These are phyloP conservation scores for Ciborinia camelliae DNA, from an alignment of 2,329 filamentous ascomycete genomes.

Conservation along the genomic window DNA sequence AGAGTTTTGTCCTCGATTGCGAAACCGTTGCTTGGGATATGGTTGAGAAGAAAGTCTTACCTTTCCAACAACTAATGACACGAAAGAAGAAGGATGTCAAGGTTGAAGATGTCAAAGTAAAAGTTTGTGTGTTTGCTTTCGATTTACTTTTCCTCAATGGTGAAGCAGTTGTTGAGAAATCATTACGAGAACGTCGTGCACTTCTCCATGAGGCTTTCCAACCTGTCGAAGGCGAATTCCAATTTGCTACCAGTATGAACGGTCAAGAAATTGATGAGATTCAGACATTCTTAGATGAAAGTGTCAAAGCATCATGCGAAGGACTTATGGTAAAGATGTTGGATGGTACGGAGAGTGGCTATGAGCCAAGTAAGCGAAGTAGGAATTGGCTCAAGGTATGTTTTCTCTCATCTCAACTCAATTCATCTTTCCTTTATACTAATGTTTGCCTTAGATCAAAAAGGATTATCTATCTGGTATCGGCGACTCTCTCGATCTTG, in stretches of 20 bases:
- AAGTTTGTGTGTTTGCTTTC: slow-evolving; percentile 96
- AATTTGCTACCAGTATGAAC: slow-evolving; percentile 83
- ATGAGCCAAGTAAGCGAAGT: slow-evolving; percentile 93
- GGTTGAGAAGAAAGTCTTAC: slow-evolving; percentile 90
- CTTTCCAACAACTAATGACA: slow-evolving; percentile 98
- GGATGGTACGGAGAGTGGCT: slow-evolving; percentile 86
- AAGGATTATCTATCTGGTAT: slow-evolving; percentile 95
- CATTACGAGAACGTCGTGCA: slow-evolving; percentile 78
- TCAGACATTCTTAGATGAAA: slow-evolving; percentile 86
- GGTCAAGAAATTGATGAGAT: slow-evolving; percentile 91
- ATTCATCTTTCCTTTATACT: slow-evolving; percentile 2
- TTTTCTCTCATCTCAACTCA: slow-evolving; percentile 5
- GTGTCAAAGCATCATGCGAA: slow-evolving; percentile 92
- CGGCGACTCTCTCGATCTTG: slow-evolving; percentile 92
- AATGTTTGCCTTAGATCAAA: slow-evolving; percentile 65
- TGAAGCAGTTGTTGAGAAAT: slow-evolving; percentile 80
- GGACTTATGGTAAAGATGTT: slow-evolving; percentile 99
- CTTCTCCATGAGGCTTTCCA: slow-evolving; percentile 70
- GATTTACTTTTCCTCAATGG: slow-evolving; percentile 93
- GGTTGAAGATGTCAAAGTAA: slow-evolving; percentile 89
- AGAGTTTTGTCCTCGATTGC: slow-evolving; percentile 96
- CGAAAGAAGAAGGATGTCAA: slow-evolving; percentile 97
- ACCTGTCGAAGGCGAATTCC: slow-evolving; percentile 83
- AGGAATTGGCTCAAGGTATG: slow-evolving; percentile 95
- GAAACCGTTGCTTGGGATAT: slow-evolving; percentile 97